Conservation (phyloP, 164 flowering plant genomes). For the Saururus chinensis region DNA sequence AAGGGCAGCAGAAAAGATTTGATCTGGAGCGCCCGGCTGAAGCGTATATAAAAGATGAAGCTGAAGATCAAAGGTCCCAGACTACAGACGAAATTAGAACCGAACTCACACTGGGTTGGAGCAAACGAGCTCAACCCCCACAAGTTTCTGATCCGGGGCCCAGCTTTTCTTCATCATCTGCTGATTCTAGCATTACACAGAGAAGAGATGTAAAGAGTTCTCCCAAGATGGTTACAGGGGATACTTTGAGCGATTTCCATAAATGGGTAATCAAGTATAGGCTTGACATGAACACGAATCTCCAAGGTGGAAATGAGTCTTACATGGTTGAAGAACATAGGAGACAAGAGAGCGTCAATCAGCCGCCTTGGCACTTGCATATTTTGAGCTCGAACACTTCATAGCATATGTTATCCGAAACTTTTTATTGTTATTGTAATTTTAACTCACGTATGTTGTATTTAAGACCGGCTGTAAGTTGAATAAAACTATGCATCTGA, state of each 20-base stretch:
- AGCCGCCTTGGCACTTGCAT: constrained; percentile 62
- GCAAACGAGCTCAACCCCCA: constrained; percentile 24
- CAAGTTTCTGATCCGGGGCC: constrained; percentile 36
- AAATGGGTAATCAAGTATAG: constrained; percentile 19
- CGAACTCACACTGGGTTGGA: constrained; percentile 57
- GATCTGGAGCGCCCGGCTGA: constrained; percentile 48
- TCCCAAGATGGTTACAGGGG: constrained; percentile 2
- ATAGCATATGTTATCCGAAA: constrained; percentile 8
- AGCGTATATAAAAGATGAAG: constrained; percentile 19
- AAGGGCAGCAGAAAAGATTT: constrained; percentile 11
- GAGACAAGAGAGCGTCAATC: constrained; percentile 35
- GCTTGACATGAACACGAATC: constrained; percentile 12
- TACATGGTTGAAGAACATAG: constrained; percentile 27
- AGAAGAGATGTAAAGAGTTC: constrained; percentile 14
- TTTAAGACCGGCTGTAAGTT: too few species aligned
- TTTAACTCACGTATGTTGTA: too few species aligned
- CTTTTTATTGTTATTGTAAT: too few species aligned
- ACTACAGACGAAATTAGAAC: constrained; percentile 40
- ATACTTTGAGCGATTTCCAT: constrained; percentile 8
- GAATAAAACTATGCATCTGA: too few species aligned
- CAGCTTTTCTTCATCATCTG: constrained; percentile 49
- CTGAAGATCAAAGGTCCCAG: constrained; percentile 14
- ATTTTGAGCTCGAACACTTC: constrained; percentile 52
- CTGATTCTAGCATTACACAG: constrained; percentile 32
- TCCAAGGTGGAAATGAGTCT: constrained; percentile 17